These are phyloP conservation scores for Craterostigma plantagineum DNA, from an alignment of 257 asterid genomes.

Conservation along the genomic window DNA sequence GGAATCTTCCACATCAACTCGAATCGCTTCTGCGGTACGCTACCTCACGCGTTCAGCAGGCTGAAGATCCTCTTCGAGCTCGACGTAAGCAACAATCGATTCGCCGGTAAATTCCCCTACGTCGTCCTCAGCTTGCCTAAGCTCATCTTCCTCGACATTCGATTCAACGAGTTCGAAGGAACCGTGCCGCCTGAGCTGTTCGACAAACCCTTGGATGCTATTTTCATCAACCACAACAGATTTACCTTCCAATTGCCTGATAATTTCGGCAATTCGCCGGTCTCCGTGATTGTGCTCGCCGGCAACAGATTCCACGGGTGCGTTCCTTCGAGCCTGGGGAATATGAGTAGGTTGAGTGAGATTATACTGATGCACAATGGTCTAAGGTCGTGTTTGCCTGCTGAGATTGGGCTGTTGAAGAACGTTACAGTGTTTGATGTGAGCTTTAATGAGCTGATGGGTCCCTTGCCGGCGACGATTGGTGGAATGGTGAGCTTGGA, in stretches of 20 bases:
- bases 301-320: conserved; percentile 73
- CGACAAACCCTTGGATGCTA: conserved; percentile 71
- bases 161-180: conserved; percentile 79
- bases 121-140: conserved; percentile 56
- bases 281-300: conserved; percentile 67
- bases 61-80: conserved; percentile 52
- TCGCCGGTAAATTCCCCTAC: conserved; percentile 73
- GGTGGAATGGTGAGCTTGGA: conserved; percentile 61
- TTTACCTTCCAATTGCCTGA: conserved; percentile 67
- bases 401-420: conserved; percentile 52
- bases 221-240: conserved; percentile 67
- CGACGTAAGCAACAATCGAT: conserved; percentile 75
- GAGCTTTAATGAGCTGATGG: conserved; percentile 47
- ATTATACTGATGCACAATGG: conserved; percentile 51
- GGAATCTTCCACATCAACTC: conserved; percentile 70
- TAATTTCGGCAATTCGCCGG: conserved; percentile 83
- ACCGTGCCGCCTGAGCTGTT: conserved; percentile 51
- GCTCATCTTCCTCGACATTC: conserved; percentile 44
- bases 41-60: conserved; percentile 36
- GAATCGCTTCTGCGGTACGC: conserved; percentile 70
- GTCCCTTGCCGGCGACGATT: conserved; percentile 45
- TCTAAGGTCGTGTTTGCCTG: conserved; percentile 65
- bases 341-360: conserved; percentile 62
- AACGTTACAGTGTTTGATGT: conserved; percentile 63
- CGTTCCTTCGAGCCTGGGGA: conserved; percentile 64